Evolutionary conservation across 768 basidiomycete species (phyloP).

Genomic region (Rhizopogon rudus): DNA sequence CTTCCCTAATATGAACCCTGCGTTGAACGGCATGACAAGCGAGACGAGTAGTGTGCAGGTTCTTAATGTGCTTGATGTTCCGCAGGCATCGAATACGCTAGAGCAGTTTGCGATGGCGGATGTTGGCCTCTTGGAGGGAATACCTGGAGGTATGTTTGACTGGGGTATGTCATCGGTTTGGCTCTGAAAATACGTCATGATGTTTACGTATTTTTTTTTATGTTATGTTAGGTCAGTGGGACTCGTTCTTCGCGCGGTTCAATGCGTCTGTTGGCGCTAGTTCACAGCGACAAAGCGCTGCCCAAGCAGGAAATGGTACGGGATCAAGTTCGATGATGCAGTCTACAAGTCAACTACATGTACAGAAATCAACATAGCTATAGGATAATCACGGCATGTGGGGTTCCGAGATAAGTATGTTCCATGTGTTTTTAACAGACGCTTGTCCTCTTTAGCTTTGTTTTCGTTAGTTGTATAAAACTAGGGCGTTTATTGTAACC

Average conservation of each 20-base stretch:
- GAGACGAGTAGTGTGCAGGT: slow-evolving; percentile 58
- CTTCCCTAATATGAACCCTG: slow-evolving; percentile 67
- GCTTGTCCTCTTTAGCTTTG: no score
- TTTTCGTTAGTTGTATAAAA: no score
- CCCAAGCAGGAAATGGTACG: no score
- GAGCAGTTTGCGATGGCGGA: slow-evolving; percentile 66
- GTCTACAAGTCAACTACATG: neutral
- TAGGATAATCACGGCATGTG: no score
- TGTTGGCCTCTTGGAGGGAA: slow-evolving; percentile 67
- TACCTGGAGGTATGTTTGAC: slow-evolving; percentile 84
- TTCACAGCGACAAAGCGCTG: neutral
- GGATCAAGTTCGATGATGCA: neutral
- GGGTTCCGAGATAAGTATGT: no score
- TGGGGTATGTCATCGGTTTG: slow-evolving; percentile 55
- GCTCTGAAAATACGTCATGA: neutral
- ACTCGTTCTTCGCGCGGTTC: slow-evolving; percentile 71
- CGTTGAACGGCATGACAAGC: slow-evolving; percentile 48
- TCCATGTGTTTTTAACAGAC: no score
- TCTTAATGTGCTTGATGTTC: slow-evolving; percentile 68
- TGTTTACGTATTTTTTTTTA: neutral
- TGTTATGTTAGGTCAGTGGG: slow-evolving; percentile 64
- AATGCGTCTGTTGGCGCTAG: slow-evolving; percentile 10
- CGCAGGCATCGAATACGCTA: slow-evolving; percentile 48
- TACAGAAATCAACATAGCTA: no score
- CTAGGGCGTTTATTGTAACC: no score